phyloP scores from a whole-genome alignment of 768 basidiomycete genomes.

The Lactarius vividus region DNA sequence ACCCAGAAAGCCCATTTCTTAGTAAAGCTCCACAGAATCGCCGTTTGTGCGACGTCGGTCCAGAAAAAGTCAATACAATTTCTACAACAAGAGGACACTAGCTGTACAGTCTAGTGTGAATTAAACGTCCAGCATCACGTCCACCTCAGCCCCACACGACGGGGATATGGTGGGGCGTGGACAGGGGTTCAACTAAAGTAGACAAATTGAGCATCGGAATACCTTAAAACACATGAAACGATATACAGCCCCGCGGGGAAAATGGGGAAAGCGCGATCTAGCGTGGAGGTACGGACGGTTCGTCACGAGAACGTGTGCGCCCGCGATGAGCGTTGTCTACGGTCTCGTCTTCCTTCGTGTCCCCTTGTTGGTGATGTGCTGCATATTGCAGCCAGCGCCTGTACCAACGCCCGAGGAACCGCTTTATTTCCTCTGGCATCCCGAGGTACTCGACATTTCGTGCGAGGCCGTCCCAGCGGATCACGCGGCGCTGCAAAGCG shows the following conservation, averaged over 20 bases:
- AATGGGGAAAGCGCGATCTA: background rate
- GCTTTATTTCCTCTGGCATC: slow-evolving; percentile 70
- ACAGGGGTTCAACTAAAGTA: slow-evolving; percentile 4
- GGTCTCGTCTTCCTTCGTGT: slow-evolving; percentile 5
- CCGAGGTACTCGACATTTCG: slow-evolving; percentile 89
- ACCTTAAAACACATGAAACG: background rate
- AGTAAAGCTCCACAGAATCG: background rate
- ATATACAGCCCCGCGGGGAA: background rate
- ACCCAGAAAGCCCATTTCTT: background rate
- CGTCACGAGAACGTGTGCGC: slow-evolving; percentile 12
- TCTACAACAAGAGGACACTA: slow-evolving; percentile 11
- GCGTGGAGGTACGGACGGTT: slow-evolving; percentile 14
- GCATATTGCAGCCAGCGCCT: slow-evolving; percentile 50
- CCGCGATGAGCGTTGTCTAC: slow-evolving; percentile 13
- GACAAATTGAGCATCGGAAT: background rate
- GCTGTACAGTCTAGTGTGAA: slow-evolving; percentile 11
- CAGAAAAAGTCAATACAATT: background rate
- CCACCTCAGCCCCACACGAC: background rate
- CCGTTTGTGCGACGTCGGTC: background rate
- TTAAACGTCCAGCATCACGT: background rate
- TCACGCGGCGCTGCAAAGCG: slow-evolving; percentile 57
- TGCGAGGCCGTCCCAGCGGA: slow-evolving; percentile 85
- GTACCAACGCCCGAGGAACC: slow-evolving; percentile 76
- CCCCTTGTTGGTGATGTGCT: background rate
- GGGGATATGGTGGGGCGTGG: slow-evolving; percentile 1